Conservation (phyloP, 306 rosid genomes). For the Prunus padus region DNA sequence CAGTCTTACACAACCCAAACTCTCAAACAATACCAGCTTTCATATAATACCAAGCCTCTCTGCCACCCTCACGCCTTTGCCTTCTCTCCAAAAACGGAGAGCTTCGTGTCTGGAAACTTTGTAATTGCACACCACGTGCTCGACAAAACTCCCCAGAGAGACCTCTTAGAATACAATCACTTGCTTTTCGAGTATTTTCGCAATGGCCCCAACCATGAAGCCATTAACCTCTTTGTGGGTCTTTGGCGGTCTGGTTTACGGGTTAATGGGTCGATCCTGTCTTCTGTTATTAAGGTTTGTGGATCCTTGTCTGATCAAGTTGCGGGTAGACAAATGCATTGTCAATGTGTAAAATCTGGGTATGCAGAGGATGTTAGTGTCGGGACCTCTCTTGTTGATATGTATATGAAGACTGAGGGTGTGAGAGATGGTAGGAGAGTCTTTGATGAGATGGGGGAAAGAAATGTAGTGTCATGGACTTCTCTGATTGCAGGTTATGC, state of each 20-base stretch:
- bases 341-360: slow-evolving; percentile 65
- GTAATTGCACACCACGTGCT: slow-evolving; percentile 45
- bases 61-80: background rate
- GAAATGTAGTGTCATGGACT: slow-evolving; percentile 82
- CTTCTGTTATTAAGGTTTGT: slow-evolving; percentile 59
- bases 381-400: slow-evolving; percentile 72
- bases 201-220: slow-evolving; percentile 43
- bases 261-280: slow-evolving; percentile 49
- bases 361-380: slow-evolving; percentile 55
- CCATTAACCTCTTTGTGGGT: slow-evolving; percentile 38
- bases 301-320: slow-evolving; percentile 43
- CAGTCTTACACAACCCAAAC: slow-evolving; percentile 24
- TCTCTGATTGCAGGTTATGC: slow-evolving; percentile 68
- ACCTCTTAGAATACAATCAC: slow-evolving; percentile 33
- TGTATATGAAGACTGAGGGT: slow-evolving; percentile 76
- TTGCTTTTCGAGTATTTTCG: slow-evolving; percentile 53
- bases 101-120: background rate
- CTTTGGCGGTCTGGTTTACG: slow-evolving; percentile 39
- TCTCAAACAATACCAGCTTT: slow-evolving; percentile 1
- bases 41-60: slow-evolving; percentile 8
- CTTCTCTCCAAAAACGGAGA: background rate
- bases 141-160: slow-evolving; percentile 50
- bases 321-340: slow-evolving; percentile 66
- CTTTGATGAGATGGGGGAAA: slow-evolving; percentile 69
- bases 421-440: slow-evolving; percentile 58